A percentile compares a stretch with the other conserved stretches of the same genome.
These are phyloP conservation scores for Ormosia emarginata DNA, from an alignment of 306 rosid genomes.

Conservation along the genomic window DNA sequence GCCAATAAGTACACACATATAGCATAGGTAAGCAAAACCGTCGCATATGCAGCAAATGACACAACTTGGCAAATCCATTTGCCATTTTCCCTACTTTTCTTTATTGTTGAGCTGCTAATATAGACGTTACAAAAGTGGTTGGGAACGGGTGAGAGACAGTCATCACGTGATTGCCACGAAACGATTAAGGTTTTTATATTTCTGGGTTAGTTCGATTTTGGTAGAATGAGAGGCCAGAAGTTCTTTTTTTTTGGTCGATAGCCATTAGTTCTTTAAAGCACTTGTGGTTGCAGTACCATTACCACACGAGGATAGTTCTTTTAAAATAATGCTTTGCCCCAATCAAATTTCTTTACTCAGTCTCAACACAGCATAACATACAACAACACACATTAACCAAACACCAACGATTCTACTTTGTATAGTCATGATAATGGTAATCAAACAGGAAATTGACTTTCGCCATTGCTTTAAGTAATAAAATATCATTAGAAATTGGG, in stretches of 20 bases:
- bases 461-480: background rate
- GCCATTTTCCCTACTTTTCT: background rate
- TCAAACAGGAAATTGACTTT: background rate
- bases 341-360: background rate
- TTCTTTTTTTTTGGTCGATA: background rate
- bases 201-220: background rate
- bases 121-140: slow-evolving; percentile 25
- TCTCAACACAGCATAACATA: background rate
- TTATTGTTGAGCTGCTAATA: background rate
- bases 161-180: slow-evolving; percentile 46
- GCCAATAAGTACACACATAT: background rate
- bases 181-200: slow-evolving; percentile 14
- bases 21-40: slow-evolving; percentile 6
- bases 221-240: background rate
- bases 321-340: background rate
- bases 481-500: background rate
- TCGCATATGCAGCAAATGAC: background rate
- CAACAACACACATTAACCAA: background rate
- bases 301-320: background rate
- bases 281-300: background rate
- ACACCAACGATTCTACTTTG: background rate
- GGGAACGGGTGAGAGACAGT: slow-evolving; percentile 36
- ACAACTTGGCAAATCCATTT: background rate
- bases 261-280: background rate
- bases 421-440: background rate